A percentile compares a stretch with the other conserved stretches of the same genome.
phyloP scores from a whole-genome alignment of 257 asterid genomes.

The Solanum arcanum region DNA sequence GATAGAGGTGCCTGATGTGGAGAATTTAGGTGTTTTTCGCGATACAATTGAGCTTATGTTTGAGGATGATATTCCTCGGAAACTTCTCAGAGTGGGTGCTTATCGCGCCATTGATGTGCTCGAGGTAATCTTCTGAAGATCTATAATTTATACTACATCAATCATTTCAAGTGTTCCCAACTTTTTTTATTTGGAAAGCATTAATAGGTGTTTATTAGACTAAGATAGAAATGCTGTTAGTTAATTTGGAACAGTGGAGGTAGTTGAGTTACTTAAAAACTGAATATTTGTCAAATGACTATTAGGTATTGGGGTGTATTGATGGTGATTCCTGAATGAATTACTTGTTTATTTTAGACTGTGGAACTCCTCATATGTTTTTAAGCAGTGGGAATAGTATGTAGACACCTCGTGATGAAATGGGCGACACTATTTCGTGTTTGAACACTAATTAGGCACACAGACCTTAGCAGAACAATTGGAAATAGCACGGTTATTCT shows the following conservation, averaged over 20 bases:
- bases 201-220: neutral
- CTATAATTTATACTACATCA: neutral
- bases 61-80: conserved; percentile 54
- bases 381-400: neutral
- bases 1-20: conserved; percentile 91
- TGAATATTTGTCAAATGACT: neutral
- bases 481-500: neutral
- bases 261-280: neutral
- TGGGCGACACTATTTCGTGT: neutral
- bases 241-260: neutral
- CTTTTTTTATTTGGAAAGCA: neutral
- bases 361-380: neutral
- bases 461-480: neutral
- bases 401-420: neutral
- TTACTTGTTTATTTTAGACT: neutral
- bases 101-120: conserved; percentile 63
- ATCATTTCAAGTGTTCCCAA: neutral
- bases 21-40: conserved; percentile 55
- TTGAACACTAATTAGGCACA: neutral
- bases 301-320: neutral
- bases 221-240: neutral
- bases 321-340: neutral
- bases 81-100: conserved; percentile 62
- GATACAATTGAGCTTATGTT: conserved; percentile 86
- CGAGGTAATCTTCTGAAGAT: conserved; percentile 40